Evolutionary conservation across 2,329 filamentous ascomycete genomes (phyloP).

Genomic region (Pestalotiopsis sp.): DNA sequence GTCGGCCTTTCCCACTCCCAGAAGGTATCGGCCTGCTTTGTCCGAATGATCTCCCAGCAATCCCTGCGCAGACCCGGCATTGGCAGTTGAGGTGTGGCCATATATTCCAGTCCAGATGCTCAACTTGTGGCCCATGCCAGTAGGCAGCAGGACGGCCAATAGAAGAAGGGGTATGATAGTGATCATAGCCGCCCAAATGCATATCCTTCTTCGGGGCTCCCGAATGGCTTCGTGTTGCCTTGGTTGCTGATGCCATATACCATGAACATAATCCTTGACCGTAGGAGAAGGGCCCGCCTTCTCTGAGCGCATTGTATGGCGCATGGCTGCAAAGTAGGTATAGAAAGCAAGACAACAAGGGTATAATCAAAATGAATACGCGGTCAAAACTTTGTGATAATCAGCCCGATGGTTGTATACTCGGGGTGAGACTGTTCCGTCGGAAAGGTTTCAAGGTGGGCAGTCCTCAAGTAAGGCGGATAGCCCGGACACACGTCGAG

Average conservation of each 20-base stretch:
- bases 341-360: neutral
- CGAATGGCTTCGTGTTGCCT: neutral
- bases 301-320: neutral
- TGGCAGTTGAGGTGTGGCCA: neutral
- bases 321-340: neutral
- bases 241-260: neutral
- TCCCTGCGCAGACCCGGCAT: neutral
- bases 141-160: slow-evolving; percentile 7
- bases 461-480: too few species aligned
- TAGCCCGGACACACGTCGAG: too few species aligned
- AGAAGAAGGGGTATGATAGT: slow-evolving; percentile 7
- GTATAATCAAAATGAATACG: neutral
- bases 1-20: slow-evolving; percentile 61
- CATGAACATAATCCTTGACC: neutral
- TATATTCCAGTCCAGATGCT: slow-evolving; percentile 5
- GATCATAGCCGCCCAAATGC: neutral
- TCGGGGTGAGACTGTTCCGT: too few species aligned
- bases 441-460: too few species aligned
- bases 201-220: neutral
- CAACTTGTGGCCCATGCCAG: neutral
- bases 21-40: slow-evolving; percentile 45
- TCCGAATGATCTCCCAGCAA: neutral
- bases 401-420: neutral
- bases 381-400: neutral
- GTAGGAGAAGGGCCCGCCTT: slow-evolving; percentile 14